Conservation (phyloP, 768 basidiomycete genomes). For the Leucosporidium scottii region DNA sequence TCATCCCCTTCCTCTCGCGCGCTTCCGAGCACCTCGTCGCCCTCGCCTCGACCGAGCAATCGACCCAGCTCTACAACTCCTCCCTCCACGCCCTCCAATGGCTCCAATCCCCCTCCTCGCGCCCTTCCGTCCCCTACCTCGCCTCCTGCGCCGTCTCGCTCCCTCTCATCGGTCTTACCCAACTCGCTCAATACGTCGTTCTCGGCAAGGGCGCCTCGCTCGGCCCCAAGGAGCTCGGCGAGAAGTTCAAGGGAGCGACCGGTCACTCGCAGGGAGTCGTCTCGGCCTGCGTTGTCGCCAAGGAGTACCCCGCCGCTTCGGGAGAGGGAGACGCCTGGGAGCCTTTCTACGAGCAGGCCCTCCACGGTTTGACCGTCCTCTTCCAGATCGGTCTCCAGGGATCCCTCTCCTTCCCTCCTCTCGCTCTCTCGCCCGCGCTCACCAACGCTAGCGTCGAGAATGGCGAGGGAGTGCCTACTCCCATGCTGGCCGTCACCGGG, state of each 20-base stretch:
- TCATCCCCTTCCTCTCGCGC: conserved; percentile 61
- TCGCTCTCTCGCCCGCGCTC: conserved; percentile 79
- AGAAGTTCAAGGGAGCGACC: conserved; percentile 72
- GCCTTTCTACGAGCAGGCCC: conserved; percentile 64
- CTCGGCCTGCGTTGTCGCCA: conserved; percentile 80
- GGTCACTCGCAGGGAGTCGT: conserved; percentile 97
- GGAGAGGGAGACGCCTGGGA: conserved; percentile 43
- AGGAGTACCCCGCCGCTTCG: conserved; percentile 56
- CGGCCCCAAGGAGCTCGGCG: conserved; percentile 54
- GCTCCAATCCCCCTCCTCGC: conserved; percentile 63
- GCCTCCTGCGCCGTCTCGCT: conserved; percentile 90
- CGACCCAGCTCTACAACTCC: conserved; percentile 56
- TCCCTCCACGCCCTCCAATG: conserved; percentile 78
- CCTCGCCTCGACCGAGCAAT: conserved; percentile 47
- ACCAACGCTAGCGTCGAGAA: conserved; percentile 81
- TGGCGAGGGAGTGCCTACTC: conserved; percentile 84
- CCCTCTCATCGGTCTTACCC: conserved; percentile 92
- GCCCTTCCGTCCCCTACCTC: conserved; percentile 75
- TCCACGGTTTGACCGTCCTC: conserved; percentile 81
- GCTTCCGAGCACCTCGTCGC: conserved; percentile 54
- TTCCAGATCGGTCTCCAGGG: conserved; percentile 90
- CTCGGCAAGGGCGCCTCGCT: conserved; percentile 51
- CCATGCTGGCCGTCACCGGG: conserved; percentile 88
- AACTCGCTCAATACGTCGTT: conserved; percentile 86
- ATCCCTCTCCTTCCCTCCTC: conserved; percentile 86